phyloP scores from a whole-genome alignment of 1,284 basidiomycete species.

The Papiliotrema nemorosa region DNA sequence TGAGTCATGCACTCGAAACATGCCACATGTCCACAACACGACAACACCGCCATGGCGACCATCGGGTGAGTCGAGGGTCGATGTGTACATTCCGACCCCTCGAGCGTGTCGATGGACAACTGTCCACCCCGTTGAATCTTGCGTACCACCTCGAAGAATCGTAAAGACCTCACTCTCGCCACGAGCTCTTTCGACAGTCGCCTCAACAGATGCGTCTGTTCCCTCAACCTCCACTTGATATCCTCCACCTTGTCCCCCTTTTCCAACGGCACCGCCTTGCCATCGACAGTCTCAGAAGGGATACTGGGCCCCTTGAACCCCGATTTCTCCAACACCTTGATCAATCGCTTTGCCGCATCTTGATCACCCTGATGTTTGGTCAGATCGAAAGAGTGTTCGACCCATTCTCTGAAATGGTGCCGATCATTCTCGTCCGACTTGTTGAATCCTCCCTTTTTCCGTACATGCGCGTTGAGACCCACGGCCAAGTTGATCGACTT shows the following conservation, averaged over 20 bases:
- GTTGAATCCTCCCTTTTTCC: constrained; percentile 23
- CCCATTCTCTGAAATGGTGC: constrained; percentile 41
- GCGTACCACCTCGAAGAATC: constrained; percentile 85
- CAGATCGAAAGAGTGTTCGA: constrained; percentile 39
- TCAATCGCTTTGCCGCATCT: constrained; percentile 48
- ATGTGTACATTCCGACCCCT: constrained; percentile 41
- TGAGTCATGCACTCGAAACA: constrained; percentile 68
- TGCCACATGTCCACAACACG: constrained; percentile 84
- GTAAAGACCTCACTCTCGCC: constrained; percentile 78
- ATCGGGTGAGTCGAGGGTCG: constrained; percentile 54
- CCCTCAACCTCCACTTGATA: constrained; percentile 73
- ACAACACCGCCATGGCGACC: constrained; percentile 73
- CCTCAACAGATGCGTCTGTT: constrained; percentile 79
- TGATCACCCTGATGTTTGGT: constrained; percentile 58
- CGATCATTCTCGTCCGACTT: constrained; percentile 21
- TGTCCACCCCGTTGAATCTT: constrained; percentile 74
- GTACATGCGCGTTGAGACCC: constrained; percentile 47
- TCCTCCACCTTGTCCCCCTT: constrained; percentile 49
- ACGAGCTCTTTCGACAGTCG: constrained; percentile 80
- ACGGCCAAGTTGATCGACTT: constrained; percentile 64
- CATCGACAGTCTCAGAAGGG: constrained; percentile 43
- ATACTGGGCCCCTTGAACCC: constrained; percentile 23
- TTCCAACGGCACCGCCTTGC: constrained; percentile 26
- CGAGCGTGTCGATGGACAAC: constrained; percentile 43
- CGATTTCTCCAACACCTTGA: constrained; percentile 51